Percentiles rank a stretch among this genome's conserved stretches.
phyloP scores from a whole-genome alignment of 345 rosid genomes.

The Pistacia atlantica region DNA sequence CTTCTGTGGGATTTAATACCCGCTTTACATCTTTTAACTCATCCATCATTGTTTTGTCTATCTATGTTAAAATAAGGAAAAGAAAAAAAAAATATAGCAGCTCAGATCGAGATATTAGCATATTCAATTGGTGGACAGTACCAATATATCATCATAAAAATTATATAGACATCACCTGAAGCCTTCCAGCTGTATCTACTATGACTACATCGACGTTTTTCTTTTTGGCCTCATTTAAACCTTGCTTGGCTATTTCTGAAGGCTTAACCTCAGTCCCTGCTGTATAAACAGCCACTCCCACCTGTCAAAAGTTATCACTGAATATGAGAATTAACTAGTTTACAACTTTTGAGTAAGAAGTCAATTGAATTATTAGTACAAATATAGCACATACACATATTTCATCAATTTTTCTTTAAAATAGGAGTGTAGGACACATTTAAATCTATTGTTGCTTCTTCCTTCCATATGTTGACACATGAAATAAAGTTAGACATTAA shows the following conservation, averaged over 20 bases:
- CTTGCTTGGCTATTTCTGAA: slow-evolving; percentile 86
- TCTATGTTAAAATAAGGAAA: slow-evolving; percentile 40
- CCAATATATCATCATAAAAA: slow-evolving; percentile 1
- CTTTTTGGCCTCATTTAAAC: slow-evolving; percentile 81
- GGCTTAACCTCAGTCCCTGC: slow-evolving; percentile 90
- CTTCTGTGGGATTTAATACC: slow-evolving; percentile 83
- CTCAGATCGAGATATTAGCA: slow-evolving; percentile 5
- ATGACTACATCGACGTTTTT: slow-evolving; percentile 84
- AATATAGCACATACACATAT: background rate
- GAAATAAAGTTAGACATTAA: background rate
- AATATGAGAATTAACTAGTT: slow-evolving; percentile 26
- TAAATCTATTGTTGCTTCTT: background rate
- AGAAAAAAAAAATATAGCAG: slow-evolving; percentile 6
- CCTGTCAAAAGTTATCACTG: slow-evolving; percentile 60
- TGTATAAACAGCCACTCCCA: slow-evolving; percentile 81
- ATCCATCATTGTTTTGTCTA: slow-evolving; percentile 97
- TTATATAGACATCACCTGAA: slow-evolving; percentile 62
- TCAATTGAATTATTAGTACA: background rate
- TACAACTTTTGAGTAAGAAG: background rate
- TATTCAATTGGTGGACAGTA: background rate
- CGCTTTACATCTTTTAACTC: slow-evolving; percentile 95
- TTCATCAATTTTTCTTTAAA: background rate
- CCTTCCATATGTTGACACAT: background rate
- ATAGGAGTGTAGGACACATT: background rate
- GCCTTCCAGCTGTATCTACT: slow-evolving; percentile 97